Conservation (phyloP, 495 filamentous ascomycete species). For the Usnea hakonensis region DNA sequence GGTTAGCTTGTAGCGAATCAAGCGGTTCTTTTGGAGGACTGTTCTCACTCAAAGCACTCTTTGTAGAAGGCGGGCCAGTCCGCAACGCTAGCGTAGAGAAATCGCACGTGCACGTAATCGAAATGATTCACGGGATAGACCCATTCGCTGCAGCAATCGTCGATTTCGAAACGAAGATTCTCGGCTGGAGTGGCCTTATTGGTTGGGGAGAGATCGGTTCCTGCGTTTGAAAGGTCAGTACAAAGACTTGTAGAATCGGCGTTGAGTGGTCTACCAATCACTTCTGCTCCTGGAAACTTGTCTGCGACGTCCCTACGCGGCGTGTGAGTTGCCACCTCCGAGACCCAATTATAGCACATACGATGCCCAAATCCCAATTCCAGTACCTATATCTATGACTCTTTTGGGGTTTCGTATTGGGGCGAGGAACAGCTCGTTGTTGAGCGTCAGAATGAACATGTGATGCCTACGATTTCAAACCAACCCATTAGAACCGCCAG, state of each 20-base stretch:
- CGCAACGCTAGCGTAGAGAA: conserved; percentile 48
- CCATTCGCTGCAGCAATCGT: conserved; percentile 48
- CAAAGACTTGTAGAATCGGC: not conserved
- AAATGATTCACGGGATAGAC: conserved; percentile 44
- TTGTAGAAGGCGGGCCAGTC: conserved; percentile 48
- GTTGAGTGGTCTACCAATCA: conserved; percentile 33
- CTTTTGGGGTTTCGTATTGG: conserved; percentile 20
- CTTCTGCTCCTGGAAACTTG: conserved; percentile 36
- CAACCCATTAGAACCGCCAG: not conserved
- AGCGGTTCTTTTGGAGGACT: not conserved
- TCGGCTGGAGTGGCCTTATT: conserved; percentile 36
- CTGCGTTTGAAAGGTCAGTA: conserved; percentile 14
- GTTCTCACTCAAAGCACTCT: conserved; percentile 30
- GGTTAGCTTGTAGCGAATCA: not conserved
- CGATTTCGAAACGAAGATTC: conserved; percentile 49
- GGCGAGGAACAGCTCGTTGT: conserved; percentile 26
- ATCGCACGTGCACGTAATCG: conserved; percentile 59
- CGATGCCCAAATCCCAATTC: conserved; percentile 23
- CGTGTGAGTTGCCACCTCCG: conserved; percentile 12
- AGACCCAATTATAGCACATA: conserved; percentile 6
- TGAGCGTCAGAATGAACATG: conserved; percentile 37
- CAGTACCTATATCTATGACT: conserved; percentile 23
- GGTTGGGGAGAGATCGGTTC: conserved; percentile 40
- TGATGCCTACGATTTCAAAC: conserved; percentile 31
- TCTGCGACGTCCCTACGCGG: conserved; percentile 38